Conservation (phyloP, 2,329 filamentous ascomycete species). For the Trichophyton mentagrophytes region DNA sequence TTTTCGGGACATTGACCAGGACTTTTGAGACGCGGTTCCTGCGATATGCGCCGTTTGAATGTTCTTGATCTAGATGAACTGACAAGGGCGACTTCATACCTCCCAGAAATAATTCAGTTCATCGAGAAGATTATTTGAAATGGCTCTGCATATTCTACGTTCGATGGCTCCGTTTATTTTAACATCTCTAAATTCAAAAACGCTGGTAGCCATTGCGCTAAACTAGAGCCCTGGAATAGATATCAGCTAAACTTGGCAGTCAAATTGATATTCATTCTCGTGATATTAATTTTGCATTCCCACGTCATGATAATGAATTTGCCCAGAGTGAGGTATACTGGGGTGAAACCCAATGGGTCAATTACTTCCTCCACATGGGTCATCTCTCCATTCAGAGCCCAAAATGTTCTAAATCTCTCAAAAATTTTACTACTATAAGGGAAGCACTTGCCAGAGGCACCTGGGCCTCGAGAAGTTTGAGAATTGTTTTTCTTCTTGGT, state of each 20-base stretch:
- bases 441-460: slow-evolving; percentile 57
- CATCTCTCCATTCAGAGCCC: slow-evolving; percentile 78
- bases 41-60: neutral
- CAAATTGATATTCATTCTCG: slow-evolving; percentile 88
- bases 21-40: neutral
- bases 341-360: slow-evolving; percentile 62
- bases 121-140: neutral
- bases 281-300: slow-evolving; percentile 81
- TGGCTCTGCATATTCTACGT: neutral
- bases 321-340: slow-evolving; percentile 80
- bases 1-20: slow-evolving; percentile 49
- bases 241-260: slow-evolving; percentile 73
- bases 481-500: slow-evolving; percentile 80
- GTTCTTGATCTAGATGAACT: neutral
- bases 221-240: slow-evolving; percentile 70
- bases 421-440: slow-evolving; percentile 90
- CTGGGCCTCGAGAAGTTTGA: slow-evolving; percentile 67
- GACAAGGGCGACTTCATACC: neutral
- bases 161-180: neutral
- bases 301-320: slow-evolving; percentile 84
- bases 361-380: slow-evolving; percentile 93
- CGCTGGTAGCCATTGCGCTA: slow-evolving; percentile 51
- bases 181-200: neutral
- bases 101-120: neutral
- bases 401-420: slow-evolving; percentile 89